Percentiles rank a stretch among this genome's conserved stretches.
Conservation (phyloP, 1,284 basidiomycete species). For the Tausonia pullulans region DNA sequence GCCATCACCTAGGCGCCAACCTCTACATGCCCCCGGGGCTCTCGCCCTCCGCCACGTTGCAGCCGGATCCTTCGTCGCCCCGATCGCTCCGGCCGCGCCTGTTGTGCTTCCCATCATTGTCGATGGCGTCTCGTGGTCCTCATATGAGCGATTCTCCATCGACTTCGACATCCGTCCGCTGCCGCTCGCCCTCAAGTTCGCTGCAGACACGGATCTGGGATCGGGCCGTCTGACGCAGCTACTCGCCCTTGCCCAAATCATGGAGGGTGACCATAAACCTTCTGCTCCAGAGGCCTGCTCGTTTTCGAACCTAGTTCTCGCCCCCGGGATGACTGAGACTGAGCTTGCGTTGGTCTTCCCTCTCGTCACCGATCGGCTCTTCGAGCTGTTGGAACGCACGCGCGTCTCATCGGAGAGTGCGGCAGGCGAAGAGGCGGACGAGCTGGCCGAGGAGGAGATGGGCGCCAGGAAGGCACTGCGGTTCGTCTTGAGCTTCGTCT, state of each 20-base stretch:
- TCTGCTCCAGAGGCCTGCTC: neutral
- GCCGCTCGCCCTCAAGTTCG: neutral
- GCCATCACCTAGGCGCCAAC: neutral
- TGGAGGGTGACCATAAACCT: too few species aligned
- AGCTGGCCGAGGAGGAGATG: neutral
- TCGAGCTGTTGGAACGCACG: constrained; percentile 4
- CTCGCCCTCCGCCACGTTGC: neutral
- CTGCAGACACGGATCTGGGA: neutral
- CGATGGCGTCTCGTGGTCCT: constrained; percentile 6
- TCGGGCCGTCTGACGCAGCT: constrained; percentile 4
- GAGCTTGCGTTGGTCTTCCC: constrained; percentile 5
- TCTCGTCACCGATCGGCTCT: constrained; percentile 4
- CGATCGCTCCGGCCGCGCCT: neutral
- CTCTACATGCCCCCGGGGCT: neutral
- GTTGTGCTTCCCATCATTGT: neutral
- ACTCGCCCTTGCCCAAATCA: too few species aligned
- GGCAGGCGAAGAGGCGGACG: neutral
- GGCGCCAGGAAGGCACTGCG: neutral
- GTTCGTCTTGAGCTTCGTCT: neutral
- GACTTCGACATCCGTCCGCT: constrained; percentile 11
- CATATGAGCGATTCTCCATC: constrained; percentile 7
- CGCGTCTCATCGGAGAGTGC: neutral
- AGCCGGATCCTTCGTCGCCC: neutral
- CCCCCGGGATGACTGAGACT: neutral
- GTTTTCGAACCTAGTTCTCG: neutral